Evolutionary conservation across 2,329 filamentous ascomycete species (phyloP), one percentile per base, ranked within the genome.

Genomic region (Fusarium duplospermum): DNA sequence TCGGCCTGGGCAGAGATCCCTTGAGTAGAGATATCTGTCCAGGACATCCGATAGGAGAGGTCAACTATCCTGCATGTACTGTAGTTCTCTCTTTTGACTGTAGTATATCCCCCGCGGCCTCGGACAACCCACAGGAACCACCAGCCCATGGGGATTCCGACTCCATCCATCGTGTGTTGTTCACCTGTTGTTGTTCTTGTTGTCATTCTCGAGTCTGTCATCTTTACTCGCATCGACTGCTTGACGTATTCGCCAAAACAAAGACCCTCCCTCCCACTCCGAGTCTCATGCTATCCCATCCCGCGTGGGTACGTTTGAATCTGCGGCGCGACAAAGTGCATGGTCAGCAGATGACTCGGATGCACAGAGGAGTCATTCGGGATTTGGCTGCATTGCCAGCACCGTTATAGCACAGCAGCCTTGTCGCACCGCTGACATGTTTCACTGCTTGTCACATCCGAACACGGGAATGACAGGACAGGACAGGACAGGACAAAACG

Each of bases 321-420:
- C 66, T 65, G 68, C 59, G 47, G 65, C 50, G 62, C 63, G 61
- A 73, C 66, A 57, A 75, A 70, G 64, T 66, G 67, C 69, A 69
- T 69, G 70, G 75, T 77, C 76, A 78, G 75, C 75, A 72, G 76
- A 75, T 66, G 59, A 62, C 63, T 64, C 67, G 60, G 67, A 76
- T 69, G 76, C 73, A 76, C 62, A 69, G 64, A 68, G 69, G 76
- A 78, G 76, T 78, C 76, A 78, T 77, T 76, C 73, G 68, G 69
- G 42, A 74, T 71, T 74, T 64, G 47, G 69, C 70, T 77, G 76
- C 67, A 74, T 77, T 77, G 75, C 76, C 76, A 78, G 65, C 76
- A 76, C 66, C 62, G 42, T 70, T 50, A 72, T 69, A 61, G 61
- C 70, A 78, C 73, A 29, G 58, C 71, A 74, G 73, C 65, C 66